Percentiles rank a stretch among this genome's conserved stretches.
Evolutionary conservation across 306 rosid species (phyloP).

Genomic region (Malus sylvestris): DNA sequence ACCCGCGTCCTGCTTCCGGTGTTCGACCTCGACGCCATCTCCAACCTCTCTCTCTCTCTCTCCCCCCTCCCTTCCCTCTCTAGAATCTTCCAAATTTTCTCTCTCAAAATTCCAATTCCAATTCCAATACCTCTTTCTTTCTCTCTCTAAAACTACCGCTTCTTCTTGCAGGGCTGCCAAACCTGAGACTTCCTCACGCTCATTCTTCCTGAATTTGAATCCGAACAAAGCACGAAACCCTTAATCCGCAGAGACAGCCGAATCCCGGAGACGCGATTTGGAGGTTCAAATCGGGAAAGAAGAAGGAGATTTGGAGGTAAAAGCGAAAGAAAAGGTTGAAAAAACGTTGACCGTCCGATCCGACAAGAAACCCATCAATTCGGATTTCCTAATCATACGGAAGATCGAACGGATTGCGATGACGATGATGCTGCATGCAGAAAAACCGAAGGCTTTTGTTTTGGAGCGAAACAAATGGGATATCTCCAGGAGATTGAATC

Average conservation of each 20-base stretch:
- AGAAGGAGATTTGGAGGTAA: neutral
- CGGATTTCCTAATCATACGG: neutral
- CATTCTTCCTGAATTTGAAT: conserved; percentile 32
- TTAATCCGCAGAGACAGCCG: too few species aligned
- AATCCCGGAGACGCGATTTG: too few species aligned
- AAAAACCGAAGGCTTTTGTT: neutral
- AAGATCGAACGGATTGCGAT: conserved; percentile 7
- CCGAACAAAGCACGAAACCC: too few species aligned
- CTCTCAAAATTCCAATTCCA: neutral
- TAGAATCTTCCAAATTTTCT: neutral
- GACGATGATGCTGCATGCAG: neutral
- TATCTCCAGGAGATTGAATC: neutral
- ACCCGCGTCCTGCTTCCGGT: conserved; percentile 45
- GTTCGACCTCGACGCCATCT: conserved; percentile 40
- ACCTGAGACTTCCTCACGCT: conserved; percentile 65
- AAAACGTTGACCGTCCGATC: conserved; percentile 17
- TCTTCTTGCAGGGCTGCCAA: conserved; percentile 98
- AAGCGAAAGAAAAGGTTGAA: neutral
- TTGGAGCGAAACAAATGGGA: neutral
- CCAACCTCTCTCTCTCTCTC: neutral
- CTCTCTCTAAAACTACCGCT: conserved; percentile 29
- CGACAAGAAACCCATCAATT: conserved; percentile 20
- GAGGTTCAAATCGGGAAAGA: neutral
- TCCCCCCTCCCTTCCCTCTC: conserved; percentile 3
- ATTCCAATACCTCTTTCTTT: neutral